Evolutionary conservation across 1,284 basidiomycete species (phyloP).

Genomic region (Ganoderma lingzhi): DNA sequence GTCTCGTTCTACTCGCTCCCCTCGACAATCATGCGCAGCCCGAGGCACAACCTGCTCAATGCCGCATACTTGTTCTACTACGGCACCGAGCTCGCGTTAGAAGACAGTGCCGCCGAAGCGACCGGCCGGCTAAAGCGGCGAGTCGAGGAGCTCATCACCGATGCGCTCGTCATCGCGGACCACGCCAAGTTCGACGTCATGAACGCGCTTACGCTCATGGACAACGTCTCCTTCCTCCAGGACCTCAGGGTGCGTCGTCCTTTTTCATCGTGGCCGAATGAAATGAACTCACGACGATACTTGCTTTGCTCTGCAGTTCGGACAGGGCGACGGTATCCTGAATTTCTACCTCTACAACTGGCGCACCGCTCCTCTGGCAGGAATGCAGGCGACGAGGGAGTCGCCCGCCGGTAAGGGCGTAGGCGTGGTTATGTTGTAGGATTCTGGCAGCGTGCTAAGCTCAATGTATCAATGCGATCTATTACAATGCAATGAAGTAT

Average conservation of each 20-base stretch:
- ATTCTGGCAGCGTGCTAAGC: neutral
- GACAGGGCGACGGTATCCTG: constrained; percentile 88
- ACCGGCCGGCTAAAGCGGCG: constrained; percentile 74
- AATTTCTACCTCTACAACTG: constrained; percentile 96
- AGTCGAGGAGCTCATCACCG: constrained; percentile 76
- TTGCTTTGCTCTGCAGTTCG: constrained; percentile 67
- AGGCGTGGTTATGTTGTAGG: constrained; percentile 83
- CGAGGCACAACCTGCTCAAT: constrained; percentile 73
- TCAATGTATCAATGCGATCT: constrained; percentile 24
- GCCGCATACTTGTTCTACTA: constrained; percentile 97
- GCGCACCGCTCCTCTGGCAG: constrained; percentile 83
- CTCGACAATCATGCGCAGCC: constrained; percentile 83
- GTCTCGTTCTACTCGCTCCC: constrained; percentile 98
- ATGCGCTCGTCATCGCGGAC: constrained; percentile 84
- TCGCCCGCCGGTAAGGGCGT: constrained; percentile 73
- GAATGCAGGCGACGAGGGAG: constrained; percentile 59
- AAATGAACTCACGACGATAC: constrained; percentile 29
- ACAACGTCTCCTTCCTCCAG: constrained; percentile 85
- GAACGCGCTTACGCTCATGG: constrained; percentile 95
- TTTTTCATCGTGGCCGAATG: neutral
- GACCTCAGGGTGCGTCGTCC: constrained; percentile 77
- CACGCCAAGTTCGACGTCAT: constrained; percentile 94
- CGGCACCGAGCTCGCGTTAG: constrained; percentile 72
- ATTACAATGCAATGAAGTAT: constrained; percentile 18
- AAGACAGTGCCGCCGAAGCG: constrained; percentile 65